Base-by-base conservation (phyloP, 176 grass and related monocot species). In the Zea luxurians region DNA sequence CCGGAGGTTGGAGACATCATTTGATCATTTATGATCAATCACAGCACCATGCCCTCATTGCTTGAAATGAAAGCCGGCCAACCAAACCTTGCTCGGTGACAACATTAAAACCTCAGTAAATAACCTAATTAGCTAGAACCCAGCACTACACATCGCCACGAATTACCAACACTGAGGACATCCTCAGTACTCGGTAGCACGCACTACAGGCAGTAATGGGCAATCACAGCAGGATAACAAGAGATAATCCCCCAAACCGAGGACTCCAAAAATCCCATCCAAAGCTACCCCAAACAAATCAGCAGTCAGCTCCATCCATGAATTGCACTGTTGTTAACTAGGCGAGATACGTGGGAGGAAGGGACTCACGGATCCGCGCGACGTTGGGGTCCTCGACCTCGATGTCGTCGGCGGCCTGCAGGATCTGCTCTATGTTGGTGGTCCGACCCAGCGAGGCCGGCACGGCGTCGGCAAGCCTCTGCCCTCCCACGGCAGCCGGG, bases 351-450 rank as follows among this genome's bases (percentile, higher is more conserved):
- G 3, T 6, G 8, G 15, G 47, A 4, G 47, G 75, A 1, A 12
- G 37, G 16, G 16, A 10, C 46, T 65, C 10, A 77, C 96, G 88
- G 76, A 94, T 98, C 76, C 89, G 85, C 1, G 92, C 92, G 80
- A 98, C 78, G 80, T 92, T 94, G 60, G 92, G 89, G 70, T 94
- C 88, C 7, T 94, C 96, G 9, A 83, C 82, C 89, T 83, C 92
- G 89, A 98, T 89, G 78, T 94, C 89, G 59, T 94, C 83, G 1
- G 88, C 96, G 12, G 85, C 92, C 78, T 94, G 95, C 79, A 98
- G 79, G 78, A 94, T 98, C 69, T 86, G 87, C 61, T 98, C 89
- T 79, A 98, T 92, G 84, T 92, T 91, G 75, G 91, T 86, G 70
- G 77, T 86, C 67, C 75, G 70, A 3, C 84, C 89, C 10, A 98